Conservation (phyloP, 1,139 yeast genomes). For the Debaryomyces fabryi region DNA sequence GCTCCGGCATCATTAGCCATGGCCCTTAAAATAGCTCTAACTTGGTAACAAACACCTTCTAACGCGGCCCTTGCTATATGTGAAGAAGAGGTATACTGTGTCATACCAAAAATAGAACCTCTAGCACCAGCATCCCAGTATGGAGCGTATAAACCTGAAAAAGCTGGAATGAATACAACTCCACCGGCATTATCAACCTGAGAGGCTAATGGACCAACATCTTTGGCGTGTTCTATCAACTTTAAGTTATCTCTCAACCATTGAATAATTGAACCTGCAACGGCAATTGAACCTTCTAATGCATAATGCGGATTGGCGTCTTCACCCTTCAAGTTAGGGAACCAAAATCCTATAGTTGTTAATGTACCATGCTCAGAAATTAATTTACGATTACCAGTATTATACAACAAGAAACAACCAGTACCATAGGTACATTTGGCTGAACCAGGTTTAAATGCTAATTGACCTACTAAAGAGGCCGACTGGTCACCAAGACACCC, state of each 20-base stretch:
- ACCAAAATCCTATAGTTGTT: conserved; percentile 90
- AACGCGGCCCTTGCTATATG: conserved; percentile 94
- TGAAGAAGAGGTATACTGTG: conserved; percentile 83
- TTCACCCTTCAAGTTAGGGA: conserved; percentile 61
- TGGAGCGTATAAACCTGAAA: conserved; percentile 92
- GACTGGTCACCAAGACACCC: conserved; percentile 96
- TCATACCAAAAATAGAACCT: conserved; percentile 91
- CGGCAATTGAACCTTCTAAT: conserved; percentile 93
- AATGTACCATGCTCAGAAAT: conserved; percentile 79
- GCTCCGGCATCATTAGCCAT: conserved; percentile 84
- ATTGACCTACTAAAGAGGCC: conserved; percentile 90
- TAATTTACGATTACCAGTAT: conserved; percentile 72
- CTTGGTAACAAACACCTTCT: conserved; percentile 95
- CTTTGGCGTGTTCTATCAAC: conserved; percentile 78
- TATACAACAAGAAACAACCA: conserved; percentile 88
- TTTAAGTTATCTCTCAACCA: conserved; percentile 93
- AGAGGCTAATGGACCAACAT: conserved; percentile 87
- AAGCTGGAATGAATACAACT: conserved; percentile 93
- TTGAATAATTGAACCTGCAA: conserved; percentile 92
- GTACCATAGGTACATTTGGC: conserved; percentile 99
- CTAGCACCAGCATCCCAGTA: conserved; percentile 95
- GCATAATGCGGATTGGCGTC: conserved; percentile 79
- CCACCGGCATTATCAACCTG: conserved; percentile 85
- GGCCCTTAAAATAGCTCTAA: conserved; percentile 85
- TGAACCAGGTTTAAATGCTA: conserved; percentile 80